Conservation (phyloP, 768 basidiomycete species). For the Lyophyllum shimeji region DNA sequence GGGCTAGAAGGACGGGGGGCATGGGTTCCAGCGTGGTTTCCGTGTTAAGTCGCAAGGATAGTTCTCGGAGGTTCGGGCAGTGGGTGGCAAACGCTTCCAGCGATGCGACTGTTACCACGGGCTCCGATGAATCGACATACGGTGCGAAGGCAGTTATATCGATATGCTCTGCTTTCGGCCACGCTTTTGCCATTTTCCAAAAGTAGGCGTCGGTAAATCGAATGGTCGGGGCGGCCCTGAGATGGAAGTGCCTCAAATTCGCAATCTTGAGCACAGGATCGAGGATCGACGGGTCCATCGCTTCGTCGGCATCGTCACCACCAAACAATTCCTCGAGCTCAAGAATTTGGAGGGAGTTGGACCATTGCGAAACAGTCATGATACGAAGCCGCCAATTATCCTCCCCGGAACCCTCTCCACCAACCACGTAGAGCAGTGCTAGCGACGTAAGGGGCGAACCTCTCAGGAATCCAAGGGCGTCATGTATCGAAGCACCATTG, state of each 20-base stretch:
- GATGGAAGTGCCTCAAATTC: neutral
- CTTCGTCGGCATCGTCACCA: neutral
- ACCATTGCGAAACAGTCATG: neutral
- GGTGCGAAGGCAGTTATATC: neutral
- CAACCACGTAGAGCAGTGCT: no score
- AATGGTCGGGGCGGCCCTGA: neutral
- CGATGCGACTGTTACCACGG: neutral
- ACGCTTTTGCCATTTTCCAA: neutral
- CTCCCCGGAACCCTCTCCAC: neutral
- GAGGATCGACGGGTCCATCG: no score
- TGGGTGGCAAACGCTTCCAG: constrained; percentile 1
- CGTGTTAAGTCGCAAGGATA: neutral
- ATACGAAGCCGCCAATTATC: neutral
- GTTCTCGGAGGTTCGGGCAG: neutral
- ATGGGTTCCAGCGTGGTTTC: neutral
- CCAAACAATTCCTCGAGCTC: neutral
- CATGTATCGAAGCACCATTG: no score
- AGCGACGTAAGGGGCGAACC: no score
- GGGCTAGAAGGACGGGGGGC: no score
- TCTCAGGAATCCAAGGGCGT: no score
- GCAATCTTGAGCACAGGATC: no score
- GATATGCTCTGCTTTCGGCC: neutral
- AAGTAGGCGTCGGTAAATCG: neutral
- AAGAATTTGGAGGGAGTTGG: neutral
- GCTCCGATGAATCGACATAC: neutral